These are phyloP conservation scores for Porpolomopsis calyptriformis DNA, from an alignment of 768 basidiomycete genomes.

Conservation along the genomic window DNA sequence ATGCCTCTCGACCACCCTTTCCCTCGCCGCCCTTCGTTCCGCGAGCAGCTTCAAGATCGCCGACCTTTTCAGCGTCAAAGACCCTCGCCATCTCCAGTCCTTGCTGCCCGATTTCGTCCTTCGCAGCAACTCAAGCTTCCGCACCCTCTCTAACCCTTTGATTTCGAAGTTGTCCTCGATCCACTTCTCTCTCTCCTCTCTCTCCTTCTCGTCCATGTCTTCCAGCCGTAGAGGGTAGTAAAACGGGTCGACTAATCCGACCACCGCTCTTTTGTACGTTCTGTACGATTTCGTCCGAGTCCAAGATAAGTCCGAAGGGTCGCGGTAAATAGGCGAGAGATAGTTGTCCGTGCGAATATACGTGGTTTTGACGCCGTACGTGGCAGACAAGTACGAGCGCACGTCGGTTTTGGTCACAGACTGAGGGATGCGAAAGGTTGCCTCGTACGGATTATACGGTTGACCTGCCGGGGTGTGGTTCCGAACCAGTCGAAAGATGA, in stretches of 20 bases:
- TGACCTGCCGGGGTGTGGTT: slow-evolving; percentile 68
- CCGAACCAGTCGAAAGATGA: slow-evolving; percentile 70
- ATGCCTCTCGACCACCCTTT: slow-evolving; percentile 21
- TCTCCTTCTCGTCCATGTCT: slow-evolving; percentile 57
- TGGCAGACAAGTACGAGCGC: slow-evolving; percentile 69
- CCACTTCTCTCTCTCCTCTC: slow-evolving; percentile 45
- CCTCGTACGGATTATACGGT: slow-evolving; percentile 89
- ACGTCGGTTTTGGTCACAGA: slow-evolving; percentile 89
- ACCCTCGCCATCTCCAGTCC: slow-evolving; percentile 31
- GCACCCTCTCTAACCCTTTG: slow-evolving; percentile 24
- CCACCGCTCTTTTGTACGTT: slow-evolving; percentile 85
- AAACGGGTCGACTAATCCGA: slow-evolving; percentile 87
- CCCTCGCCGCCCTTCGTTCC: slow-evolving; percentile 32
- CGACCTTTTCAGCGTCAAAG: slow-evolving; percentile 34
- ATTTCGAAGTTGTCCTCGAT: slow-evolving; percentile 53
- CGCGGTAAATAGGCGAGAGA: slow-evolving; percentile 39
- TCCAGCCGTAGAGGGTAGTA: slow-evolving; percentile 79
- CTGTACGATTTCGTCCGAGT: slow-evolving; percentile 29
- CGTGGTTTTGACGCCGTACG: slow-evolving; percentile 84
- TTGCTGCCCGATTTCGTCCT: slow-evolving; percentile 28
- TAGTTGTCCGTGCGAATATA: slow-evolving; percentile 96
- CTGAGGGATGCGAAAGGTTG: slow-evolving; percentile 86
- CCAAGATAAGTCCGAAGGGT: slow-evolving; percentile 14
- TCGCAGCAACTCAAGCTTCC: slow-evolving; percentile 30
- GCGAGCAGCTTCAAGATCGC: slow-evolving; percentile 34